Percentiles rank a stretch among this genome's conserved stretches.
Conservation (phyloP, 1,284 basidiomycete genomes). For the Trichosporon faecale region DNA sequence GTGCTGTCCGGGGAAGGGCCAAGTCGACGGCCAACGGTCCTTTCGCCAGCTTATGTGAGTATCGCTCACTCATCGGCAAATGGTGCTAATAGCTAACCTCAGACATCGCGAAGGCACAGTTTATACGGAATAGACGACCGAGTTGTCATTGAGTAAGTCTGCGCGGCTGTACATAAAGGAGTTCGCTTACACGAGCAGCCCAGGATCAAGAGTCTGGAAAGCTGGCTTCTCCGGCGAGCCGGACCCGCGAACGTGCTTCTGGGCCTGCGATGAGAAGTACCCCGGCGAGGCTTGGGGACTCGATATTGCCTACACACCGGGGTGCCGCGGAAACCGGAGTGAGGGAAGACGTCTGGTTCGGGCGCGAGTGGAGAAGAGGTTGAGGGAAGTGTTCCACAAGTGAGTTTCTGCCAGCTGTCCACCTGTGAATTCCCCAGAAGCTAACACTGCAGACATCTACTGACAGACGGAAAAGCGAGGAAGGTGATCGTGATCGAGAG, state of each 20-base stretch:
- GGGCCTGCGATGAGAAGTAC: slow-evolving; percentile 21
- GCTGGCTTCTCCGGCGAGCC: slow-evolving; percentile 54
- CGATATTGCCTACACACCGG: slow-evolving; percentile 33
- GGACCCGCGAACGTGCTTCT: slow-evolving; percentile 50
- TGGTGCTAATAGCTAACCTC: slow-evolving; percentile 12
- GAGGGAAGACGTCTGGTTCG: slow-evolving; percentile 71
- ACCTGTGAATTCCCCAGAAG: background rate
- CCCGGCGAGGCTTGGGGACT: slow-evolving; percentile 44
- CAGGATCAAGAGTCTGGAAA: slow-evolving; percentile 53
- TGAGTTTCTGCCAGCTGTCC: slow-evolving; percentile 54
- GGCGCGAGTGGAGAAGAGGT: slow-evolving; percentile 63
- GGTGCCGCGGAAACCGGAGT: slow-evolving; percentile 51
- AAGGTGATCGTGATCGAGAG: slow-evolving; percentile 91
- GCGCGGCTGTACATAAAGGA: background rate
- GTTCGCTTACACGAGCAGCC: slow-evolving; percentile 27
- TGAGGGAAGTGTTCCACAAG: slow-evolving; percentile 80
- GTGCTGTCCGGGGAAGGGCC: slow-evolving; percentile 22
- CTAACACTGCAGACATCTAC: slow-evolving; percentile 63
- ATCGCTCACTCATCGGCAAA: background rate
- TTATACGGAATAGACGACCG: slow-evolving; percentile 54
- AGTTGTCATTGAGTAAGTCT: slow-evolving; percentile 51
- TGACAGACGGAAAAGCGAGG: slow-evolving; percentile 88
- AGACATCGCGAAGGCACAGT: slow-evolving; percentile 51
- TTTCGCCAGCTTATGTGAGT: slow-evolving; percentile 43
- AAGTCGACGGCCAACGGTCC: slow-evolving; percentile 33